Base-by-base conservation (phyloP, 495 filamentous ascomycete species). In the Clohesyomyces aquaticus region DNA sequence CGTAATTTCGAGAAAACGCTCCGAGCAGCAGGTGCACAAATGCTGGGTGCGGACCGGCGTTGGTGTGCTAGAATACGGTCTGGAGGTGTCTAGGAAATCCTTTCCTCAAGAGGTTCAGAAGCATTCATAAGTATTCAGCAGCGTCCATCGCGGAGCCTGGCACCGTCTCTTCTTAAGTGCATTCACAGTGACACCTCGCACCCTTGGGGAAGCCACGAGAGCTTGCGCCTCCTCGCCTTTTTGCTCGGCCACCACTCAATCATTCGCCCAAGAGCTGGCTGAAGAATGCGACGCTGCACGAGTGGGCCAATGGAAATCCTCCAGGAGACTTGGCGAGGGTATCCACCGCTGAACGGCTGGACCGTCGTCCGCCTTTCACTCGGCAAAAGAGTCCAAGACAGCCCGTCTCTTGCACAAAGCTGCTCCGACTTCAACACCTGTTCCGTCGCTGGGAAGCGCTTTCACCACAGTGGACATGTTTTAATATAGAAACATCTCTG, bases 281-380 rank as follows among this genome's bases (percentile, higher is more conserved):
- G 62, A 65, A 19, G 29, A 58, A 53, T 65, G 62, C 62, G 55
- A 65, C 62, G 22, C 62, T 55, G 50, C 61, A 38, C n/a, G n/a
- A 41, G 32, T 38, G 32, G 32, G 32, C 32, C 32, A 38, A 38
- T 38, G 6, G 32, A 6, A 14, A 14, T n/a, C 32, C 32, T 6
- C 6, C 6, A 14, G 14, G 32, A 38, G 32, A 38, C 32, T 14
- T 6, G 32, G 32, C 32, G 14, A 38, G 32, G 32, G 32, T 14
- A 14, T 38, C 32, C 32, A 14, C 32, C 32, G 14, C 14, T 6
- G 32, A 14, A 38, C 32, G 32, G 32, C 32, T 38, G 32, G 32
- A 38, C 32, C 32, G 32, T 14, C 14, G 14, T 38, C 32, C 32
- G 32, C 32, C 32, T 6, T 38, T 38, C 32, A 14, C 6, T 14